Conservation (phyloP, 1,139 yeast genomes). For the Yueomyces sp. region DNA sequence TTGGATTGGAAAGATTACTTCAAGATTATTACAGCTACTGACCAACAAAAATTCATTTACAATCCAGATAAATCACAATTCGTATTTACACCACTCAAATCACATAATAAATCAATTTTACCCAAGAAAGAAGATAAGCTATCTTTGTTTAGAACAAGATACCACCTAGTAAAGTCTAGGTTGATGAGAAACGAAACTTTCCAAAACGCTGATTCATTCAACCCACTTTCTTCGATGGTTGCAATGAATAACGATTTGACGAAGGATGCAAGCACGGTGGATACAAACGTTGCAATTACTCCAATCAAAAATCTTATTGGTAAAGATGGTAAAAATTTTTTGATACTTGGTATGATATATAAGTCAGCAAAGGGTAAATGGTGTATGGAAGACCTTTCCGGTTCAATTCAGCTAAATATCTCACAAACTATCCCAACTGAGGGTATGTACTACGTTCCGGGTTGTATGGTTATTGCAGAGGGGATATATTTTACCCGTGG, state of each 20-base stretch:
- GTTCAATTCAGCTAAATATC: constrained; percentile 59
- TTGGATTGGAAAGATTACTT: constrained; percentile 66
- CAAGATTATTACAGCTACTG: constrained; percentile 48
- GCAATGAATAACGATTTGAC: constrained; percentile 13
- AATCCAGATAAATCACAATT: constrained; percentile 59
- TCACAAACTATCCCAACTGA: constrained; percentile 51
- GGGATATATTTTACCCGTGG: constrained; percentile 62
- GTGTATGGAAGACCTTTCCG: constrained; percentile 74
- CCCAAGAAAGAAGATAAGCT: constrained; percentile 24
- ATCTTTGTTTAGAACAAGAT: constrained; percentile 36
- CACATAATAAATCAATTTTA: constrained; percentile 9
- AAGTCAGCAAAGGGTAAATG: constrained; percentile 54
- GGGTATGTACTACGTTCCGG: constrained; percentile 64
- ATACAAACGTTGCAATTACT: constrained; percentile 43
- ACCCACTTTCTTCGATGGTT: constrained; percentile 24
- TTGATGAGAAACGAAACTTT: constrained; percentile 66
- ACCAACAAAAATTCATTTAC: constrained; percentile 56
- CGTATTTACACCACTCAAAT: constrained; percentile 22
- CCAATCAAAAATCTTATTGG: constrained; percentile 77
- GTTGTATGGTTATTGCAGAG: constrained; percentile 70
- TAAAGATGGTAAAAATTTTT: constrained; percentile 62
- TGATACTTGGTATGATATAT: constrained; percentile 65
- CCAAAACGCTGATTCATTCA: constrained; percentile 24
- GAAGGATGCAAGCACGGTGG: constrained; percentile 1
- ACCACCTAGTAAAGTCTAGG: constrained; percentile 52